Evolutionary conservation across 208 protist species (phyloP).

Genomic region (Leishmania aethiopica): DNA sequence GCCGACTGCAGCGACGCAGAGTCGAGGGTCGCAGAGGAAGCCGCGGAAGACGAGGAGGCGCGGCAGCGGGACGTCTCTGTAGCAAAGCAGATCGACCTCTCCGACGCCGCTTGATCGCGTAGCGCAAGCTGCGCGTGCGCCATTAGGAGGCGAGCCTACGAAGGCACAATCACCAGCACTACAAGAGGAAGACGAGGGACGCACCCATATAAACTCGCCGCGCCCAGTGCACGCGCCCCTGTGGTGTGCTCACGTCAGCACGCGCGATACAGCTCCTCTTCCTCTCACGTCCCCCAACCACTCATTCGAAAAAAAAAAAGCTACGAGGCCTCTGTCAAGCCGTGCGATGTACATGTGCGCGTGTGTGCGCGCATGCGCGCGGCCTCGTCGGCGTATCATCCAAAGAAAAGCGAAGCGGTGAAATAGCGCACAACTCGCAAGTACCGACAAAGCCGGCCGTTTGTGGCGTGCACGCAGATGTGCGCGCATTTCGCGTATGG

Average conservation of each 20-base stretch:
- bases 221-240: neutral
- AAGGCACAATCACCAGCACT: neutral
- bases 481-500: neutral
- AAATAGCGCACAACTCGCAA: neutral
- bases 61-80: constrained; percentile 4
- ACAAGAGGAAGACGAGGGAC: neutral
- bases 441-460: neutral
- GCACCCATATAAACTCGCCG: neutral
- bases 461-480: neutral
- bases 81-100: constrained; percentile 20
- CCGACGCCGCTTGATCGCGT: constrained; percentile 3
- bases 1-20: neutral
- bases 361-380: neutral
- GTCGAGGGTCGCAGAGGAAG: neutral
- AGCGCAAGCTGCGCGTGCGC: neutral
- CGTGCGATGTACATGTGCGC: neutral
- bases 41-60: neutral
- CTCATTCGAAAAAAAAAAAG: neutral
- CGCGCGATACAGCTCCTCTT: neutral
- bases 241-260: neutral
- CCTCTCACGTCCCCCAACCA: neutral
- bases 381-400: neutral
- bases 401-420: neutral
- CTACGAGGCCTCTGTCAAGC: neutral
- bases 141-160: neutral